Evolutionary conservation across 1,284 basidiomycete genomes (phyloP), one percentile per base, ranked within the genome.

Genomic region (Apiotrichum montevideense): DNA sequence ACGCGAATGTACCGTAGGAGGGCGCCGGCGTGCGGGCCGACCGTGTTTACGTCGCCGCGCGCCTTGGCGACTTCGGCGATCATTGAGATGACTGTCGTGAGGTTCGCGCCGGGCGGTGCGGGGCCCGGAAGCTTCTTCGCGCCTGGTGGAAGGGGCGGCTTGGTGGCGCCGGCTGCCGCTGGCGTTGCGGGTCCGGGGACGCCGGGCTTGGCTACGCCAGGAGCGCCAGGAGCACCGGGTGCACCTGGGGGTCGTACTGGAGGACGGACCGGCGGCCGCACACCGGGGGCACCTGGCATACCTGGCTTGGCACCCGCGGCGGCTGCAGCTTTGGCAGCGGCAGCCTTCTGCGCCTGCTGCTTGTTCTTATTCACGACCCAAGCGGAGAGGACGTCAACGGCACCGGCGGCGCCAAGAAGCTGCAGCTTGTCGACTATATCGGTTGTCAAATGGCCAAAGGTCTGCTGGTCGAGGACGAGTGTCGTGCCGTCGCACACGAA

Each of bases 351-450:
- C 35, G 66, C 63, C 51, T 66, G 63, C 46, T 66, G 64, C 58
- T 70, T 71, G 57, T 72, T 70, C 65, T 73, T 73, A 60, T 71
- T 73, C 52, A 69, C 68, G 0, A 75, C 70, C 73, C 73, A 75
- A 53, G 67, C 66, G 10, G 68, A 68, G 15, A 75, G 52, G 1
- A 73, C 73, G 54, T 72, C 72, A 10, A 75, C 68, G 9, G 73
- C 73, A 4, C 64, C 67, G 0, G 67, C 66, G 6, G 70, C 68
- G 35, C 73, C 72, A 13, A 75, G 64, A 9, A 65, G 46, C 39
- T 67, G 66, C 6, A 75, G 61, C 58, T 73, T 71, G 53, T 71
- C 69, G 53, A 71, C 63, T 35, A 75, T 71, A 42, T 73, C 71
- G 3, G 61, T 59, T 1, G 69, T 72, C 9, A 75, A 61, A 54